These are phyloP conservation scores for Ustilago curta DNA, from an alignment of 1,284 basidiomycete species.

Conservation along the genomic window DNA sequence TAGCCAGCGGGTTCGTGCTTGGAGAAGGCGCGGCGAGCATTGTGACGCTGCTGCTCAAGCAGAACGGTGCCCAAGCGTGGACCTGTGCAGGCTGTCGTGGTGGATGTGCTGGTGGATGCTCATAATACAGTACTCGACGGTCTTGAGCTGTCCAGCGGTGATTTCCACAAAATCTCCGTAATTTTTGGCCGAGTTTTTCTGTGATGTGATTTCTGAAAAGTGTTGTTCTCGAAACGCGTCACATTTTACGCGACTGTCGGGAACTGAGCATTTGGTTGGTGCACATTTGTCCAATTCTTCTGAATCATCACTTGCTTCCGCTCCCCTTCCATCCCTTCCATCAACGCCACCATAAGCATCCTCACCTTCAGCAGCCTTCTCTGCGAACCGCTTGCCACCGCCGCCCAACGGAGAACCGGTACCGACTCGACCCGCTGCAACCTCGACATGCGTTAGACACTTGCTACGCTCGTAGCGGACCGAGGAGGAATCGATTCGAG, in stretches of 20 bases:
- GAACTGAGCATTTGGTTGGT: not conserved
- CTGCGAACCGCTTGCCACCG: too few relatives aligned
- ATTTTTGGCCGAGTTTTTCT: constrained; percentile 13
- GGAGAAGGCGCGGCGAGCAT: constrained; percentile 91
- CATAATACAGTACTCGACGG: constrained; percentile 3
- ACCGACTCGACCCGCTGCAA: not conserved
- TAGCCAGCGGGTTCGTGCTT: constrained; percentile 93
- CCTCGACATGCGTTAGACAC: constrained; percentile 15
- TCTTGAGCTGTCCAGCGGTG: not conserved
- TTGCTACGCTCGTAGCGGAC: constrained; percentile 3
- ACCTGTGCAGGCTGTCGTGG: constrained; percentile 88
- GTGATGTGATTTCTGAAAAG: constrained; percentile 4
- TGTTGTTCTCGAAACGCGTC: constrained; percentile 35
- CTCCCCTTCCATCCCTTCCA: constrained; percentile 4
- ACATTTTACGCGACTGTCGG: constrained; percentile 9
- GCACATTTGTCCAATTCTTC: not conserved
- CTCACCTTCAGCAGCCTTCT: not conserved
- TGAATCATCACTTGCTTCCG: not conserved
- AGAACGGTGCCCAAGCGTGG: constrained; percentile 76
- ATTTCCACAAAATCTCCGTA: not conserved
- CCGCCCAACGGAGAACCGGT: too few relatives aligned
- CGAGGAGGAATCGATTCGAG: not conserved
- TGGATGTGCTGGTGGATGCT: constrained; percentile 77
- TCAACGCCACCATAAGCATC: constrained; percentile 1
- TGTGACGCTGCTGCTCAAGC: constrained; percentile 80